Evolutionary conservation across 495 filamentous ascomycete genomes (phyloP).

Genomic region (Penicillium tannophilum): DNA sequence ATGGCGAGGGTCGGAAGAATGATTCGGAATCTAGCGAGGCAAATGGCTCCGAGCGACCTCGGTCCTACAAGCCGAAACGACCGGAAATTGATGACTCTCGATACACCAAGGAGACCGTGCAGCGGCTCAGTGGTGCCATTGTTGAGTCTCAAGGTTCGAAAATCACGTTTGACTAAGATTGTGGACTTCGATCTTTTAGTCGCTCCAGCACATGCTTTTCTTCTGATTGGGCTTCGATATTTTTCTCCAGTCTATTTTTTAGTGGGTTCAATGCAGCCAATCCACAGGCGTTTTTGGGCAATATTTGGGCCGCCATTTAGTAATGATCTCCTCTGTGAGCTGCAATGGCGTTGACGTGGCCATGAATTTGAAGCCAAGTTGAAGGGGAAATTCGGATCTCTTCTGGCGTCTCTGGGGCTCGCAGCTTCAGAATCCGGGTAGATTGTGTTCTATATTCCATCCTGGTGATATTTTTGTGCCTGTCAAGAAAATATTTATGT

Average conservation of each 20-base stretch:
- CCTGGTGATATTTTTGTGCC: background rate
- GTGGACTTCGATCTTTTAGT: background rate
- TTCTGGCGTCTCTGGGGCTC: background rate
- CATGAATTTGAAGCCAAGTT: background rate
- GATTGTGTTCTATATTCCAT: background rate
- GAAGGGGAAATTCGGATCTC: background rate
- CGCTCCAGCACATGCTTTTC: background rate
- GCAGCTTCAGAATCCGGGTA: background rate
- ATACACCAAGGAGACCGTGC: constrained; percentile 47
- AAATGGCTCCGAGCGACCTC: constrained; percentile 26
- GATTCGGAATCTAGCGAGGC: constrained; percentile 31
- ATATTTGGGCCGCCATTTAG: constrained; percentile 15
- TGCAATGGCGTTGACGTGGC: constrained; percentile 23
- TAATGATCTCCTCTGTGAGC: constrained; percentile 15
- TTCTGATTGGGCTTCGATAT: background rate
- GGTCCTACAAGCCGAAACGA: constrained; percentile 28
- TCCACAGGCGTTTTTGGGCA: constrained; percentile 16
- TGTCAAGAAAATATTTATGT: background rate
- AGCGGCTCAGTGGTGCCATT: constrained; percentile 72
- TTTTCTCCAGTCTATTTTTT: background rate
- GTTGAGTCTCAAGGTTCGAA: constrained; percentile 82
- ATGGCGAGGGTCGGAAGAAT: constrained; percentile 44
- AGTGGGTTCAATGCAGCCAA: constrained; percentile 13
- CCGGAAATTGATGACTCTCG: constrained; percentile 39
- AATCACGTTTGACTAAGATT: constrained; percentile 69